phyloP scores from a whole-genome alignment of 1,284 basidiomycete genomes.

The Schizopora paradoxa region DNA sequence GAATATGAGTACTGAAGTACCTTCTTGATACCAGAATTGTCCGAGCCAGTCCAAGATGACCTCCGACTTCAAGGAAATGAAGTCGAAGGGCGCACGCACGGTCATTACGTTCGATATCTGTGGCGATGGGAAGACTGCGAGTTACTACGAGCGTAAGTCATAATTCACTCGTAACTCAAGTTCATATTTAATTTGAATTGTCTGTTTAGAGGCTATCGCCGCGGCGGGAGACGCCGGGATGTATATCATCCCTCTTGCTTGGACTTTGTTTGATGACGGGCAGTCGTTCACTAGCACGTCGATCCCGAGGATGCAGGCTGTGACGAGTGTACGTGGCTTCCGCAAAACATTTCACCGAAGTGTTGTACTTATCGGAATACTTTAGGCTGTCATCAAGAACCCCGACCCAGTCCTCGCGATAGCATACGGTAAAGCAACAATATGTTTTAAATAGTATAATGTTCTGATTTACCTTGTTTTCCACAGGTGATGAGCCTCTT shows the following conservation, averaged over 20 bases:
- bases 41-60: slow-evolving; percentile 4
- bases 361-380: not conserved
- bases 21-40: too few species aligned
- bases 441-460: not conserved
- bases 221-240: slow-evolving; percentile 15
- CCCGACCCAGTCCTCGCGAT: slow-evolving; percentile 17
- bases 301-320: slow-evolving; percentile 15
- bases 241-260: slow-evolving; percentile 16
- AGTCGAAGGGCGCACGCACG: slow-evolving; percentile 12
- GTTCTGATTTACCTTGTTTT: not conserved
- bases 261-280: slow-evolving; percentile 13
- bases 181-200: not conserved
- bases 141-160: slow-evolving; percentile 15
- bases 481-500: slow-evolving; percentile 15
- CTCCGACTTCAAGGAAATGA: slow-evolving; percentile 13
- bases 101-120: slow-evolving; percentile 19
- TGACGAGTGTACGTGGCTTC: slow-evolving; percentile 12
- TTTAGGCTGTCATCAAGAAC: slow-evolving; percentile 17
- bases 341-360: not conserved
- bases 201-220: slow-evolving; percentile 12
- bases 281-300: slow-evolving; percentile 12
- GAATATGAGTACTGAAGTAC: too few species aligned
- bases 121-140: slow-evolving; percentile 13
- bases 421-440: slow-evolving; percentile 8
- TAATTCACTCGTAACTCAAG: not conserved